phyloP scores from a whole-genome alignment of 345 rosid genomes.

The Eucalyptus dawsonii region DNA sequence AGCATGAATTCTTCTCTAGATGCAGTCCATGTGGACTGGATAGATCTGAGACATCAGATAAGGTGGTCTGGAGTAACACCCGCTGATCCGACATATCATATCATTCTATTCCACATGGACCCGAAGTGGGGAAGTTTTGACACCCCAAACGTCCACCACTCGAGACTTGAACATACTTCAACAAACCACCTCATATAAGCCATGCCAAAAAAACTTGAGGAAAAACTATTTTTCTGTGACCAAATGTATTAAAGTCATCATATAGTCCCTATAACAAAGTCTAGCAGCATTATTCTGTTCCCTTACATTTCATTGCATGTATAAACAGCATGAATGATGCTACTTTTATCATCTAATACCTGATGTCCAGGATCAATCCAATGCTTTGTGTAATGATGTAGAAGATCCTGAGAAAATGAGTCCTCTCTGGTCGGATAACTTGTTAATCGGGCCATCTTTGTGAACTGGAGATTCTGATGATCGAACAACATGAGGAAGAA shows the following conservation, averaged over 20 bases:
- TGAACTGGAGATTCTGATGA: constrained; percentile 47
- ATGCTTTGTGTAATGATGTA: constrained; percentile 14
- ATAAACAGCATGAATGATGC: not conserved
- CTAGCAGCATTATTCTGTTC: not conserved
- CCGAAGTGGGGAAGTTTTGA: not conserved
- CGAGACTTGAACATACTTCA: not conserved
- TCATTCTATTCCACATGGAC: not conserved
- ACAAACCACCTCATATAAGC: not conserved
- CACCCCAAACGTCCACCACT: not conserved
- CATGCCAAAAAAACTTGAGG: not conserved
- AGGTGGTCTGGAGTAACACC: not conserved
- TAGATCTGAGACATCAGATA: not conserved
- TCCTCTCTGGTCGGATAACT: constrained; percentile 26
- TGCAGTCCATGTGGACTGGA: not conserved
- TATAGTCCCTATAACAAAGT: not conserved
- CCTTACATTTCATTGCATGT: not conserved
- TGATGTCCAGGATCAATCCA: constrained; percentile 2
- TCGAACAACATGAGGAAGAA: constrained; percentile 11
- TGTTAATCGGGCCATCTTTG: constrained; percentile 19
- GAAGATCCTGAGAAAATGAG: constrained; percentile 28
- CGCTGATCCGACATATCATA: not conserved
- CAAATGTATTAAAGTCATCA: not conserved
- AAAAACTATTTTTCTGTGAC: not conserved
- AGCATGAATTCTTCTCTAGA: not conserved
- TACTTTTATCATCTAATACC: not conserved